Percentiles rank a stretch among this genome's conserved stretches.
These are phyloP conservation scores for Orbilia blumenaviensis DNA, from an alignment of 2,329 filamentous ascomycete species.

Conservation along the genomic window DNA sequence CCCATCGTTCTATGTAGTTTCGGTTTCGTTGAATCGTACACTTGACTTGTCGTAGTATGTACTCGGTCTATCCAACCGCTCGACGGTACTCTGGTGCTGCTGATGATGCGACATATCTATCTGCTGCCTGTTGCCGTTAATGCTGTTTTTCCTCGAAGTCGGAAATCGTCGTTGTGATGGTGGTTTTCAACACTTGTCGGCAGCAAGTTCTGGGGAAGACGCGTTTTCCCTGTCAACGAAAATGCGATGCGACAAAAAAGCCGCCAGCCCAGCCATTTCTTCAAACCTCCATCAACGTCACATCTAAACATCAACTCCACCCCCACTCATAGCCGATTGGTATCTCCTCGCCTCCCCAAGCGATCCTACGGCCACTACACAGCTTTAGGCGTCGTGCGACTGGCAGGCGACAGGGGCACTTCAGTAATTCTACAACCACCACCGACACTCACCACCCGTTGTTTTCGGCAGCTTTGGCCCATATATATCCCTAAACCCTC, in stretches of 20 bases:
- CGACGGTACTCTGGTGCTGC: constrained; percentile 72
- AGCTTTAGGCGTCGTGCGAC: not conserved
- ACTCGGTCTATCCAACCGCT: constrained; percentile 90
- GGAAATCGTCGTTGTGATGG: constrained; percentile 8
- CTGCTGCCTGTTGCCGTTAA: not conserved
- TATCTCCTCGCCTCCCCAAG: not conserved
- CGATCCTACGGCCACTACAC: not conserved
- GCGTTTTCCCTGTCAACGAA: constrained; percentile 41
- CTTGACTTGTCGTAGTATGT: constrained; percentile 87
- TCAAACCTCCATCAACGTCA: constrained; percentile 21
- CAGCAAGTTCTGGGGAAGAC: constrained; percentile 49
- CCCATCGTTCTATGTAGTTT: not conserved
- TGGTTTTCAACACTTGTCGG: constrained; percentile 7
- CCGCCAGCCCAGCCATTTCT: constrained; percentile 19
- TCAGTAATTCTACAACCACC: not conserved
- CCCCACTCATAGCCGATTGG: constrained; percentile 26
- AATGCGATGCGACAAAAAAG: constrained; percentile 41
- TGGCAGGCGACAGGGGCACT: not conserved
- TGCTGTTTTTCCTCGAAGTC: constrained; percentile 6
- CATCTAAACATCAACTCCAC: constrained; percentile 12
- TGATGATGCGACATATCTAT: constrained; percentile 29
- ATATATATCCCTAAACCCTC: not conserved
- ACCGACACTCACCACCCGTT: not conserved
- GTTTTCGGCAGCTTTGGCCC: not conserved
- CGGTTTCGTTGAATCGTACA: constrained; percentile 62